Evolutionary conservation across 768 basidiomycete species (phyloP).

Genomic region (Mycena belliarum): DNA sequence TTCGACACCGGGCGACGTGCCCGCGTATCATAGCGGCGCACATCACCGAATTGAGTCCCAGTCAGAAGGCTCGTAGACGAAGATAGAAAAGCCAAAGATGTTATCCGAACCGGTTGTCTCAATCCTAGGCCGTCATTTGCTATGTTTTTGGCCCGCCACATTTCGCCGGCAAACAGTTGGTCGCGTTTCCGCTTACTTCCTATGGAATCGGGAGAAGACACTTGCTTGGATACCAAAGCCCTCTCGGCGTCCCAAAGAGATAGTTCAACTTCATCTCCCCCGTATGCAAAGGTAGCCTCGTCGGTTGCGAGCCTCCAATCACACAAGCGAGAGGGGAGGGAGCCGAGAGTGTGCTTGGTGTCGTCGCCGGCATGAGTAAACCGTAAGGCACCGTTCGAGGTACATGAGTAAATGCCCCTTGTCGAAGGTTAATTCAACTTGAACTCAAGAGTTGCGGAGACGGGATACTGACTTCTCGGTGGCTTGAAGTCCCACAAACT

Average conservation of each 20-base stretch:
- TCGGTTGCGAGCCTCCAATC: constrained; percentile 64
- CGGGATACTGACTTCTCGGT: constrained; percentile 42
- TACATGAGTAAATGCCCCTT: constrained; percentile 67
- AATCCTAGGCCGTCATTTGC: constrained; percentile 75
- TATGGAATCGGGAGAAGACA: constrained; percentile 16
- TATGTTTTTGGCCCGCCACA: constrained; percentile 87
- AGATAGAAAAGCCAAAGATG: constrained; percentile 61
- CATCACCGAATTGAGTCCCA: constrained; percentile 75
- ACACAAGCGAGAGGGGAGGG: constrained; percentile 67
- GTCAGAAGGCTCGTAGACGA: constrained; percentile 46
- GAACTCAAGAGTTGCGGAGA: not conserved
- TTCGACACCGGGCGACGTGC: constrained; percentile 66
- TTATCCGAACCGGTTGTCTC: constrained; percentile 78
- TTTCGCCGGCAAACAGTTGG: constrained; percentile 65
- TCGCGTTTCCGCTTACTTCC: constrained; percentile 64
- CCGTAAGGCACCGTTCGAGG: constrained; percentile 73
- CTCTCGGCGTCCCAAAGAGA: constrained; percentile 77
- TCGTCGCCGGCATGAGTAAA: constrained; percentile 38
- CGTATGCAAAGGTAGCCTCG: constrained; percentile 68
- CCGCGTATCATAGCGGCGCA: constrained; percentile 79
- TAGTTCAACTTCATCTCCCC: constrained; percentile 83
- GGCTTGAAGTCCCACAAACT: constrained; percentile 63
- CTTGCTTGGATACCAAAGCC: constrained; percentile 41
- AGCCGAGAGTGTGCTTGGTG: constrained; percentile 29
- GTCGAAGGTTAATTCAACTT: not conserved